Conservation (phyloP, 371 early-diverging fungal genomes). For the Zychaea mexicana region DNA sequence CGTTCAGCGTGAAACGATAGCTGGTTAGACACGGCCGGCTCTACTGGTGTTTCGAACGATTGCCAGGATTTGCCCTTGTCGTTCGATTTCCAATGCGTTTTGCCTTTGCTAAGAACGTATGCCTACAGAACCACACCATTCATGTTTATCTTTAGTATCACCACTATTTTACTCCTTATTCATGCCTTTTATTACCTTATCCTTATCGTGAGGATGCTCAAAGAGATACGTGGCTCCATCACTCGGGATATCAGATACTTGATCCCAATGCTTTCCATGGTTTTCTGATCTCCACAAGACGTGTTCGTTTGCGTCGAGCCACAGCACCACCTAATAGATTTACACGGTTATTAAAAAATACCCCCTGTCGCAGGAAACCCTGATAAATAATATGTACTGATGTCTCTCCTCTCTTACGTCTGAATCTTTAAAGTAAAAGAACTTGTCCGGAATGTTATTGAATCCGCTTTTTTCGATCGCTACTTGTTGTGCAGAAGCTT, state of each 20-base stretch:
- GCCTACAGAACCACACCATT: slow-evolving; percentile 57
- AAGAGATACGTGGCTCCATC: slow-evolving; percentile 44
- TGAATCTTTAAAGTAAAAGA: slow-evolving; percentile 72
- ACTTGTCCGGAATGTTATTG: slow-evolving; percentile 49
- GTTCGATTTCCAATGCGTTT: slow-evolving; percentile 64
- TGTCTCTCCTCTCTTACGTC: slow-evolving; percentile 59
- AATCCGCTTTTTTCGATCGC: slow-evolving; percentile 47
- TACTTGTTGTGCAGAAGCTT: slow-evolving; percentile 20
- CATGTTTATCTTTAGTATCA: too few species aligned
- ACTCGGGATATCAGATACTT: slow-evolving; percentile 40
- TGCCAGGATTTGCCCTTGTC: slow-evolving; percentile 72
- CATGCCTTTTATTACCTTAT: slow-evolving; percentile 40
- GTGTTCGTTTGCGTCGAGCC: slow-evolving; percentile 55
- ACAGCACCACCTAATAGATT: slow-evolving; percentile 61
- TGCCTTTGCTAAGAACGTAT: slow-evolving; percentile 57
- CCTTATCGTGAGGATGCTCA: slow-evolving; percentile 61
- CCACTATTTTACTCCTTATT: too few species aligned
- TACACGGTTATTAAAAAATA: not conserved
- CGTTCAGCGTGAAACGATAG: slow-evolving; percentile 73
- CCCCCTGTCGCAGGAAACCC: not conserved
- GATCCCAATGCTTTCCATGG: slow-evolving; percentile 69
- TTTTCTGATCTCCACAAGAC: slow-evolving; percentile 64
- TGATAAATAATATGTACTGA: too few species aligned
- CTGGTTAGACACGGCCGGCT: slow-evolving; percentile 38
- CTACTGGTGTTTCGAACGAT: slow-evolving; percentile 53